Evolutionary conservation across 129 eudicot species (phyloP), one percentile per base, ranked within the genome.

Genomic region (Tanacetum coccineum): DNA sequence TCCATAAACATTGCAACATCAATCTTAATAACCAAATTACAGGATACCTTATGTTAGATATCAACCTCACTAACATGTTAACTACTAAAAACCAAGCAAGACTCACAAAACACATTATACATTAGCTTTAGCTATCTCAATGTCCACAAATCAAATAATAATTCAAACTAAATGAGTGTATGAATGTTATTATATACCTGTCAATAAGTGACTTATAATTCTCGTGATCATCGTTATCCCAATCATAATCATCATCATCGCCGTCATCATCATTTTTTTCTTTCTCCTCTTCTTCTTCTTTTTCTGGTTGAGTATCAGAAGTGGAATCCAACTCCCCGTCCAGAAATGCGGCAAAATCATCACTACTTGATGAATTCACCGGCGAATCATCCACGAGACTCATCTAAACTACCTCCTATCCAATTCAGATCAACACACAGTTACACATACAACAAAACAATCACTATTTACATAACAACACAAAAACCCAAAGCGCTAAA

Each of bases 301-400:
- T 22, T 22, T 72, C 75, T 14, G 61, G 62, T 30, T 73, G 80
- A 49, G 74, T 57, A 78, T 84, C 89, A 45, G 89, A 81, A 8
- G 40, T 44, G 0, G 85, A 81, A 74, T 81, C 89, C 59, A 81
- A 61, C 70, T 78, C 90, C 3, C 78, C 76, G 61, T 84, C 90
- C 60, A 81, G 84, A 71, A 81, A 72, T 0, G 86, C 59, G 6
- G 84, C 84, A 49, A 84, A 81, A 67, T 84, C 87, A 72, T 84
- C 90, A 57, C 90, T 84, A 67, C 86, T 84, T 48, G 89, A 81
- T 10, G 89, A 84, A 56, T 63, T 68, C 48, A 78, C 79, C 15
- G 89, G 83, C 10, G 86, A 81, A 70, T 72, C 84, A 39, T 70
- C 71, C 3, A 76, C 80, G 13, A 78, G 72, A 81, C 89, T 84